Evolutionary conservation across 257 asterid species (phyloP).

Genomic region (Rhazya stricta): DNA sequence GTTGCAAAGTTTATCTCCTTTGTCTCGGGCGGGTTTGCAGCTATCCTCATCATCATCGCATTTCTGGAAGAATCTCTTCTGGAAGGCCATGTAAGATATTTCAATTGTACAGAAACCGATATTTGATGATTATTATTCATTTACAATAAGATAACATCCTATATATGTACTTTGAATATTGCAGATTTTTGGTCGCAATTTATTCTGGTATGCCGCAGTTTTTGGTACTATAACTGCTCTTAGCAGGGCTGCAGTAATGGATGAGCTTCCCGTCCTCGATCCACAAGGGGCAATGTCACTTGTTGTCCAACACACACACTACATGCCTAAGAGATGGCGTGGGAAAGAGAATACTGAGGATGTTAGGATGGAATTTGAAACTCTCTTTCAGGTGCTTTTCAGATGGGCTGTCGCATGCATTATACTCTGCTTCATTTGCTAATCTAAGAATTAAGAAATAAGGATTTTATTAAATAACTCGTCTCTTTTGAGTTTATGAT

Average conservation of each 20-base stretch:
- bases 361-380: slow-evolving; percentile 74
- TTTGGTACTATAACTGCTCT: slow-evolving; percentile 96
- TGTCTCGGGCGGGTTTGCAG: slow-evolving; percentile 98
- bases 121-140: slow-evolving; percentile 1
- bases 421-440: background rate
- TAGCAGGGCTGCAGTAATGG: slow-evolving; percentile 77
- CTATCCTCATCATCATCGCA: slow-evolving; percentile 90
- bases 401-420: background rate
- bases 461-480: background rate
- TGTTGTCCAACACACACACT: slow-evolving; percentile 81
- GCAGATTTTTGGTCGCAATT: slow-evolving; percentile 94
- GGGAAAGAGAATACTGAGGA: slow-evolving; percentile 75
- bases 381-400: slow-evolving; percentile 78
- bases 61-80: slow-evolving; percentile 92
- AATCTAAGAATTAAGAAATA: background rate
- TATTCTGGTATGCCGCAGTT: slow-evolving; percentile 97
- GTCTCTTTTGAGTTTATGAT: background rate
- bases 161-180: slow-evolving; percentile 22
- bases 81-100: slow-evolving; percentile 88
- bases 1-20: slow-evolving; percentile 92
- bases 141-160: background rate
- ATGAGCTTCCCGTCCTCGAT: slow-evolving; percentile 79
- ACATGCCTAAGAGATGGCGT: slow-evolving; percentile 98
- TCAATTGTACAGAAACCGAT: slow-evolving; percentile 8
- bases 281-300: slow-evolving; percentile 81